A percentile compares a stretch with the other conserved stretches of the same genome.
Evolutionary conservation across 2,329 filamentous ascomycete species (phyloP).

Genomic region (Fusarium sp.): DNA sequence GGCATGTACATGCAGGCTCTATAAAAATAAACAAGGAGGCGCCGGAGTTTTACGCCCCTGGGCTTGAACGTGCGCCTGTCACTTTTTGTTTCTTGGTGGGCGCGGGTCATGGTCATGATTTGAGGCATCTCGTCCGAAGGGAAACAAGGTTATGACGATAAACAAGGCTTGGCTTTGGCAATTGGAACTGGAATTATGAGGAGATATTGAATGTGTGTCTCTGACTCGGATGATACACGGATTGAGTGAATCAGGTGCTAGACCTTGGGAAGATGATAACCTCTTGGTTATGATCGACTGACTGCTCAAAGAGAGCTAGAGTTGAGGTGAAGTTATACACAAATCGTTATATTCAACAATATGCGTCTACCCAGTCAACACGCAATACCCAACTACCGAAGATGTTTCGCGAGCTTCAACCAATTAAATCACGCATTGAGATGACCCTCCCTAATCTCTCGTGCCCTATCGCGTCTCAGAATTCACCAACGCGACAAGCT

Average conservation of each 20-base stretch:
- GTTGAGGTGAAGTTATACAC: not conserved
- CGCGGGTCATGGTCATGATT: not conserved
- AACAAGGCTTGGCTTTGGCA: not conserved
- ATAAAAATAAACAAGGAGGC: constrained; percentile 8
- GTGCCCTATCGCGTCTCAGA: constrained; percentile 32
- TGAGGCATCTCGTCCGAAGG: constrained; percentile 4
- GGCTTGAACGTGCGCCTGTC: not conserved
- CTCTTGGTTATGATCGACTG: not conserved
- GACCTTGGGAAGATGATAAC: not conserved
- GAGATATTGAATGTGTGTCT: not conserved
- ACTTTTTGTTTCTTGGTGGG: not conserved
- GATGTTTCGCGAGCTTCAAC: constrained; percentile 12
- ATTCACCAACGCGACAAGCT: constrained; percentile 36
- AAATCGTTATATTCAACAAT: constrained; percentile 8
- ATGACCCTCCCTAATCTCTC: constrained; percentile 23
- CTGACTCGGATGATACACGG: not conserved
- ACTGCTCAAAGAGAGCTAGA: not conserved
- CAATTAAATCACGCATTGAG: constrained; percentile 31
- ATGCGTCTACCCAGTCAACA: constrained; percentile 23
- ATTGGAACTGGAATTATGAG: not conserved
- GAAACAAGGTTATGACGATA: not conserved
- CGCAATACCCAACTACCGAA: constrained; percentile 10
- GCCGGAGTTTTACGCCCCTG: constrained; percentile 14
- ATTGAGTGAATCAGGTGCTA: not conserved
- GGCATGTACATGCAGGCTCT: constrained; percentile 6